phyloP scores from a whole-genome alignment of 2,329 filamentous ascomycete species.

The Arthroderma sp. region DNA sequence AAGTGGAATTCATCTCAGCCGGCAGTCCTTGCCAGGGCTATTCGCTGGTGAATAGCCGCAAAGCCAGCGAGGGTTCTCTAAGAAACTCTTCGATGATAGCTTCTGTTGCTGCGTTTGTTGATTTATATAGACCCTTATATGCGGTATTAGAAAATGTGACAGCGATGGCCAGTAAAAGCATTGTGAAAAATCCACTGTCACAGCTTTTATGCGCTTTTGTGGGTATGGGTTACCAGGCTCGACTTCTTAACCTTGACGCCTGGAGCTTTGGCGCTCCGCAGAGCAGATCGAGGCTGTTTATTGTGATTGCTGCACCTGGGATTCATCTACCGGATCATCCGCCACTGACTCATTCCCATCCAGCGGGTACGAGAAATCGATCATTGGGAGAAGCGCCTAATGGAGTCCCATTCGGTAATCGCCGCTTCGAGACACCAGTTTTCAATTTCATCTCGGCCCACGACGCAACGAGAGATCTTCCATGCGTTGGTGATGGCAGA shows the following conservation, averaged over 20 bases:
- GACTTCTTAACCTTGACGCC: constrained; percentile 54
- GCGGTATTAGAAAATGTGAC: constrained; percentile 66
- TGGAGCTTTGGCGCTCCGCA: constrained; percentile 58
- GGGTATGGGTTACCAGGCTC: constrained; percentile 62
- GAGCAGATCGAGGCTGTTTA: constrained; percentile 52
- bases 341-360: constrained; percentile 49
- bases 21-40: constrained; percentile 72
- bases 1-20: constrained; percentile 55
- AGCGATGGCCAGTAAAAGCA: constrained; percentile 43
- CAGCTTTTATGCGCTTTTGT: constrained; percentile 62
- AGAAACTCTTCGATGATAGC: constrained; percentile 67
- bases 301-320: constrained; percentile 57
- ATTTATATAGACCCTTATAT: constrained; percentile 62
- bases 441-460: constrained; percentile 45
- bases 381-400: constrained; percentile 48
- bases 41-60: constrained; percentile 48
- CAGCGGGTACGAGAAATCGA: constrained; percentile 19
- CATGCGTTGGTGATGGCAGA: constrained; percentile 47
- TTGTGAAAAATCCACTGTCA: constrained; percentile 51
- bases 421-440: constrained; percentile 36
- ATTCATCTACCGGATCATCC: constrained; percentile 44
- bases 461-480: constrained; percentile 48
- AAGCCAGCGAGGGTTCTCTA: constrained; percentile 41
- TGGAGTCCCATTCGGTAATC: constrained; percentile 45
- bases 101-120: constrained; percentile 60